phyloP scores from a whole-genome alignment of 768 basidiomycete species.

The Mycena belliarum region DNA sequence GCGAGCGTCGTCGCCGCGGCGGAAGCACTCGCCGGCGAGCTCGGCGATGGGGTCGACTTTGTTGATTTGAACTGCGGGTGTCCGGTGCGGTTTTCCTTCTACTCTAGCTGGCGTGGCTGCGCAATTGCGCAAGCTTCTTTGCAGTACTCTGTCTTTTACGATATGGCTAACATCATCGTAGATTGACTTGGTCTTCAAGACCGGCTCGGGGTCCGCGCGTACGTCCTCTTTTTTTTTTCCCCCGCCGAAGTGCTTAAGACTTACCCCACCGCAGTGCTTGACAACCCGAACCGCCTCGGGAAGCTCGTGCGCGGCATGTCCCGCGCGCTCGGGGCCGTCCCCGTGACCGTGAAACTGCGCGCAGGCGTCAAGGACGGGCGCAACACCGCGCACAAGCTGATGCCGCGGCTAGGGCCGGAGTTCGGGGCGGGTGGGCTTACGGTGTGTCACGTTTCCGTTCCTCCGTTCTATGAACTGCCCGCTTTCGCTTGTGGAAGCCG shows the following conservation, averaged over 20 bases:
- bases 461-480: too few relatives aligned
- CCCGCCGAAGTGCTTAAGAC: neutral
- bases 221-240: conserved; percentile 32
- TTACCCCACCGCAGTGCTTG: conserved; percentile 61
- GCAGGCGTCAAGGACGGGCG: conserved; percentile 90
- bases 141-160: too few relatives aligned
- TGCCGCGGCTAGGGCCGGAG: conserved; percentile 70
- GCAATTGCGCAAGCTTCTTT: too few relatives aligned
- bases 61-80: conserved; percentile 97
- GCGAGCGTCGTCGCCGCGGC: conserved; percentile 75
- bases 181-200: conserved; percentile 92
- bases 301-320: conserved; percentile 92
- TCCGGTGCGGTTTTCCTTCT: conserved; percentile 42
- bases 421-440: conserved; percentile 49
- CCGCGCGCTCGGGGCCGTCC: conserved; percentile 84
- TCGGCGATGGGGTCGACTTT: conserved; percentile 73
- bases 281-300: conserved; percentile 80
- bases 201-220: conserved; percentile 89
- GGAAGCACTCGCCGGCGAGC: conserved; percentile 76
- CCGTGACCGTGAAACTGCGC: conserved; percentile 88
- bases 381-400: conserved; percentile 87
- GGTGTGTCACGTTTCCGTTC: conserved; percentile 35
- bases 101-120: too few relatives aligned
- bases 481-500: too few relatives aligned
- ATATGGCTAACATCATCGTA: too few relatives aligned